Evolutionary conservation across 2,329 filamentous ascomycete genomes (phyloP).

Genomic region (Aspergillus terreus): DNA sequence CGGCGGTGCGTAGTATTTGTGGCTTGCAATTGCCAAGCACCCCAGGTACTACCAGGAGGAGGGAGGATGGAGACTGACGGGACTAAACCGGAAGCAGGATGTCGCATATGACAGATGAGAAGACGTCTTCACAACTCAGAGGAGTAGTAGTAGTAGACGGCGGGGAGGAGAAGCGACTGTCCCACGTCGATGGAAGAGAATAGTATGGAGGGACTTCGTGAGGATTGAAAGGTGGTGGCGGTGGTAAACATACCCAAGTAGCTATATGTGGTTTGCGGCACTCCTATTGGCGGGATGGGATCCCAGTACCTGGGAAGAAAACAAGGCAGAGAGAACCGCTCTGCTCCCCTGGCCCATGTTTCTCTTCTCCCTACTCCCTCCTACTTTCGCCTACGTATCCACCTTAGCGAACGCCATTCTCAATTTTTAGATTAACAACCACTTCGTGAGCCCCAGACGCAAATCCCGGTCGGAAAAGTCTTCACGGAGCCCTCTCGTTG

Average conservation of each 20-base stretch:
- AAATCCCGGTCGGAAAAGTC: too few relatives aligned
- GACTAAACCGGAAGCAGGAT: background rate
- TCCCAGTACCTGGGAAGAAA: slow-evolving; percentile 10
- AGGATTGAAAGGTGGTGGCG: background rate
- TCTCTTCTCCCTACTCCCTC: too few relatives aligned
- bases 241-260: background rate
- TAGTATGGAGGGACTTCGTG: too few relatives aligned
- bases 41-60: too few relatives aligned
- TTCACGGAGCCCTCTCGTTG: too few relatives aligned
- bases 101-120: background rate
- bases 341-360: background rate
- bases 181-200: background rate
- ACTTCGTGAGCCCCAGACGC: too few relatives aligned
- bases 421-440: too few relatives aligned
- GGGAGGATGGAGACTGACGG: too few relatives aligned
- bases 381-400: background rate
- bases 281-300: slow-evolving; percentile 16
- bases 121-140: too few relatives aligned
- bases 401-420: background rate
- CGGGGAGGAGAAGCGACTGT: background rate
- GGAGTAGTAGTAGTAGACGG: too few relatives aligned
- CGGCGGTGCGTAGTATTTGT: too few relatives aligned
- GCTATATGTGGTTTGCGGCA: background rate
- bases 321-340: background rate
- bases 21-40: background rate